These are phyloP conservation scores for Blastobotrys petasosporus DNA, from an alignment of 1,139 yeast genomes.

Conservation along the genomic window DNA sequence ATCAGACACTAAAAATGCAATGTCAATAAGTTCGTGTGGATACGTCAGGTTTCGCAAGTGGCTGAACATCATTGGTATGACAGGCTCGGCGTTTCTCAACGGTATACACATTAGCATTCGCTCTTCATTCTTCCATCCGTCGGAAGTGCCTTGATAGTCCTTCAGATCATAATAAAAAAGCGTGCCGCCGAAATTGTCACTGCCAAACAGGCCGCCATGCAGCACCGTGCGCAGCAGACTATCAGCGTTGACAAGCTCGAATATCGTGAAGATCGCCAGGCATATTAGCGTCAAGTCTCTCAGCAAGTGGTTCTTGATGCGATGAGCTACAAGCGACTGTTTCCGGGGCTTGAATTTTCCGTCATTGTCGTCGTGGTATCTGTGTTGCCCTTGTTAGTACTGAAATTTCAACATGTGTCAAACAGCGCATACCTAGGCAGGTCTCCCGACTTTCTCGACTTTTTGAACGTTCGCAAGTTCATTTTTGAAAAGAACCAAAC, in stretches of 20 bases:
- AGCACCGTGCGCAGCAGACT: slow-evolving; percentile 2
- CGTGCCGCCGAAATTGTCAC: slow-evolving; percentile 26
- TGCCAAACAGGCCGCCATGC: not conserved
- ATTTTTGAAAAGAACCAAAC: too few species aligned
- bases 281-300: slow-evolving; percentile 1
- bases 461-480: slow-evolving; percentile 3
- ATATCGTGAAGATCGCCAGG: slow-evolving; percentile 2
- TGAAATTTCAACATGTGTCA: too few species aligned
- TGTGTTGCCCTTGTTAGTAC: not conserved
- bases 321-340: not conserved
- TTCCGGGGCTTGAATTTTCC: slow-evolving; percentile 8
- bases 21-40: slow-evolving; percentile 57
- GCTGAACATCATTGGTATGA: slow-evolving; percentile 56
- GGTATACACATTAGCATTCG: slow-evolving; percentile 59
- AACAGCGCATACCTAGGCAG: too few species aligned
- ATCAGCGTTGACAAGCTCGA: slow-evolving; percentile 3
- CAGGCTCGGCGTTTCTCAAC: slow-evolving; percentile 59
- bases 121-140: slow-evolving; percentile 53
- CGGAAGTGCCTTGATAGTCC: slow-evolving; percentile 41
- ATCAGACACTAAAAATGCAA: slow-evolving; percentile 61
- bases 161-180: slow-evolving; percentile 51
- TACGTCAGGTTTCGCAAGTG: slow-evolving; percentile 56
- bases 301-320: slow-evolving; percentile 3
- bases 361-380: slow-evolving; percentile 5
- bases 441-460: too few species aligned